These are phyloP conservation scores for Penicillium sp. DNA, from an alignment of 2,329 filamentous ascomycete species.

Conservation along the genomic window DNA sequence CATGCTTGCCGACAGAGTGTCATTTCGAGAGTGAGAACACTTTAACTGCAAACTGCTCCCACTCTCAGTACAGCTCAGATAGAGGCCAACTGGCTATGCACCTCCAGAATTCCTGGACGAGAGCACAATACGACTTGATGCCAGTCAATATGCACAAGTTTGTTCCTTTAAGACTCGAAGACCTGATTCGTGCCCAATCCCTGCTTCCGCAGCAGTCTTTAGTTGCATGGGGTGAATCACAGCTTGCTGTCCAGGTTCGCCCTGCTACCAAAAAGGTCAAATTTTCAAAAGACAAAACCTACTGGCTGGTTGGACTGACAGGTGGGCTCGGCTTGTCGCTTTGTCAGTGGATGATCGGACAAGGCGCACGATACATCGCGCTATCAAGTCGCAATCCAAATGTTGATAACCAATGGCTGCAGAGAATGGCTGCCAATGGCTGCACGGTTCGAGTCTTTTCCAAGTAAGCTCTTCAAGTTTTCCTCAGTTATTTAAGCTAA, in stretches of 20 bases:
- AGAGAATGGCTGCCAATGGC: slow-evolving; percentile 13
- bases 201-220: slow-evolving; percentile 3
- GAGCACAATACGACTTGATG: slow-evolving; percentile 1
- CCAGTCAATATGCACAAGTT: slow-evolving; percentile 13
- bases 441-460: slow-evolving; percentile 21
- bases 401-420: slow-evolving; percentile 24
- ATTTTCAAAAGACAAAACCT: slow-evolving; percentile 32
- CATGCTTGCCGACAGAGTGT: slow-evolving; percentile 8
- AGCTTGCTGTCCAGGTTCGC: slow-evolving; percentile 15
- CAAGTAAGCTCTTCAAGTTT: slow-evolving; percentile 9
- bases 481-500: not conserved
- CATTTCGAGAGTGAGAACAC: slow-evolving; percentile 13
- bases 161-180: not conserved
- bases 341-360: slow-evolving; percentile 30
- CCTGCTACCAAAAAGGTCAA: slow-evolving; percentile 18
- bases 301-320: slow-evolving; percentile 31
- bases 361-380: slow-evolving; percentile 28
- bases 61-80: not conserved
- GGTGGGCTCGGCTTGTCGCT: slow-evolving; percentile 30
- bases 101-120: slow-evolving; percentile 8
- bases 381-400: slow-evolving; percentile 32
- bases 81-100: slow-evolving; percentile 1
- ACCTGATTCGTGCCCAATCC: slow-evolving; percentile 9
- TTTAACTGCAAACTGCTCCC: slow-evolving; percentile 4
- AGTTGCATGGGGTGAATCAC: slow-evolving; percentile 11